Evolutionary conservation across 192 early-diverging fungal genomes (phyloP), one percentile per base, ranked within the genome.

Genomic region (Linnemannia exigua): DNA sequence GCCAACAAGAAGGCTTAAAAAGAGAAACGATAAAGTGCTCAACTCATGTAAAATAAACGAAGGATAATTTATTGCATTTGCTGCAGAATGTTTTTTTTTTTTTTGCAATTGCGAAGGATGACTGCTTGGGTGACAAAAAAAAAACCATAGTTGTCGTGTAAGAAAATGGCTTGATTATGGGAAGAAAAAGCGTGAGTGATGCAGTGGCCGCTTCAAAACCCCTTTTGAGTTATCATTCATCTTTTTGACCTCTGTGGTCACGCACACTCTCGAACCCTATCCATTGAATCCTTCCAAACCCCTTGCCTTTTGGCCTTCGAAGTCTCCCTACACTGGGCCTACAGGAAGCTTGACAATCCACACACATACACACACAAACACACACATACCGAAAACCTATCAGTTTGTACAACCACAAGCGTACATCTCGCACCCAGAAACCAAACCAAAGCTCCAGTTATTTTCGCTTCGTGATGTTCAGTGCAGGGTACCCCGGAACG

Each of bases 1-100:
- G 77, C 74, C 20, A 31, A 63, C 67, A 86, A 86, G 63, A 33
- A 74, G 50, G 58, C 11, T 14, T 44, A 44, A 44, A 9, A 44
- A 9, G 41, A 9, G 5, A 9, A 44, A 31, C n/a, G 25, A 31
- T 14, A 31, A 44, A 3, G 9, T 6, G 5, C 52, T 25, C 0
- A 61, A 31, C 58, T 12, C 28, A 31, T 63, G 58, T 63, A 63
- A 63, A 58, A 63, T 63, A 63, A 63, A 63, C 17, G 28, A 3
- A 63, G 1, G 9, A 14, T 31, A 61, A 31, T 31, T 58, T 31
- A n/a, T 15, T 63, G 19, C 22, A 44, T 44, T 44, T 44, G 9
- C 22, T 28, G 12, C 58, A 31, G 12, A 15, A 31, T 8, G 22
- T 25, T 9, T 54, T n/a, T n/a, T n/a, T 6, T 9, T 44, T 44